Evolutionary conservation across 768 basidiomycete genomes (phyloP).

Genomic region (Russula abietina): DNA sequence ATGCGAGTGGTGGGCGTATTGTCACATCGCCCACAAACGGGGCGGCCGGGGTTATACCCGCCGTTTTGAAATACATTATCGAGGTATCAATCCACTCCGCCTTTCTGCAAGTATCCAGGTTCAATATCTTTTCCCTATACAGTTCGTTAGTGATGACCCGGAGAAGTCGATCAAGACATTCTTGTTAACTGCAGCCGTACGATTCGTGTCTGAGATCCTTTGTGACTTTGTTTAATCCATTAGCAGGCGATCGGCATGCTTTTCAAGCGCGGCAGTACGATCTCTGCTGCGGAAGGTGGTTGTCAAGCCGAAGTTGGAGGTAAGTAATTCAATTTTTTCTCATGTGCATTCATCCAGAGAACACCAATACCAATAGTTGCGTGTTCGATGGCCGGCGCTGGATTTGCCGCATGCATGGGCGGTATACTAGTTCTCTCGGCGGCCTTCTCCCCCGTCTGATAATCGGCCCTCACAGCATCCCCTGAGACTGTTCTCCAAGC

Average conservation of each 20-base stretch:
- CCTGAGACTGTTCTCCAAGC: conserved; percentile 84
- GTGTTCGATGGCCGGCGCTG: conserved; percentile 92
- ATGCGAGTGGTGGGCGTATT: conserved; percentile 84
- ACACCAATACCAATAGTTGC: conserved; percentile 49
- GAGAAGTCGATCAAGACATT: conserved; percentile 87
- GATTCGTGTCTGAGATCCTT: conserved; percentile 28
- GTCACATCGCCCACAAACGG: conserved; percentile 95
- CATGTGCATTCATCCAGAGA: not conserved
- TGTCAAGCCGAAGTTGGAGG: conserved; percentile 96
- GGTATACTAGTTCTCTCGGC: conserved; percentile 37
- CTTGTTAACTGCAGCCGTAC: conserved; percentile 78
- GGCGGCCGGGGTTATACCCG: conserved; percentile 89
- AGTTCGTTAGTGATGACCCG: conserved; percentile 88
- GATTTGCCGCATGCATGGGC: conserved; percentile 93
- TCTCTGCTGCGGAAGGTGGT: conserved; percentile 91
- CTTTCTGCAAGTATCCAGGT: not conserved
- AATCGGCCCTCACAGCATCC: conserved; percentile 41
- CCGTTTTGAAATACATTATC: conserved; percentile 82
- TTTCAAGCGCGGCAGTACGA: conserved; percentile 95
- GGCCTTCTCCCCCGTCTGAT: conserved; percentile 11
- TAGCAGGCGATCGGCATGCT: conserved; percentile 84
- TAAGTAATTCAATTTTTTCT: conserved; percentile 29
- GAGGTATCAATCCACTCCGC: conserved; percentile 46
- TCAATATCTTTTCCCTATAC: conserved; percentile 1
- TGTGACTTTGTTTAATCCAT: conserved; percentile 11